Base-by-base conservation (phyloP, 306 rosid species). In the Benincasa hispida region DNA sequence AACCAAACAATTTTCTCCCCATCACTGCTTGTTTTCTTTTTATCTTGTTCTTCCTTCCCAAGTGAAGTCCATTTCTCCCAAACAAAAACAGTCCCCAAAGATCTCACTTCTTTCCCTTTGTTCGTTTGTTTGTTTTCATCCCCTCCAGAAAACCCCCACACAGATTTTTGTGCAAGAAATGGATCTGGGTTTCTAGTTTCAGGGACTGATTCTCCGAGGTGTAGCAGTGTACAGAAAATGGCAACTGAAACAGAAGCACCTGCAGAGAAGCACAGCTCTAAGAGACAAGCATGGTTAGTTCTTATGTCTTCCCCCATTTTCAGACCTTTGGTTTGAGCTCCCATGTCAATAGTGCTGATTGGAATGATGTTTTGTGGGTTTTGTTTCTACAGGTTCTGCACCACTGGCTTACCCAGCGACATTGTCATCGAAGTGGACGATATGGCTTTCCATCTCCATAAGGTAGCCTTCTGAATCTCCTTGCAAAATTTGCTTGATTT, bases 391-490 rank as follows among this genome's bases (percentile, higher is more conserved):
- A 92, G 98, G 98, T 94, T 94, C 82, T 94, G 99, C 79, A 94
- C 99, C 28, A 94, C 93, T 18, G 99, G 99, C 17, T 84, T 92
- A 53, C 96, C 99, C 0, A 94, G 99, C 79, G 99, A 94, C 96
- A 89, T 94, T 88, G 92, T 89, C 47, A 77, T 92, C 2, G 96
- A 90, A 79, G 96, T 94, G 14, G 89, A 83, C 68, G 93, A 92
- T 87, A 94, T 94, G 99, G 62, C 86, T 42, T 94, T 94, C 62
- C 97, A 94, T 85, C 98, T 94, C 9, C 99, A 94, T 79, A 94
- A 92, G 99, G 99, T 91, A 30, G 92, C 89, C 54, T 82, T 55
- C 66, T 32, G 41, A 25, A 28, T 66, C 47, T 68, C 67, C 5
- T 81, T 65, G 48, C 41, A 2, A 41, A 9, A n/a, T 5, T 56